Base-by-base conservation (phyloP, 2,329 filamentous ascomycete species). In the Pseudodiploospora longispora region DNA sequence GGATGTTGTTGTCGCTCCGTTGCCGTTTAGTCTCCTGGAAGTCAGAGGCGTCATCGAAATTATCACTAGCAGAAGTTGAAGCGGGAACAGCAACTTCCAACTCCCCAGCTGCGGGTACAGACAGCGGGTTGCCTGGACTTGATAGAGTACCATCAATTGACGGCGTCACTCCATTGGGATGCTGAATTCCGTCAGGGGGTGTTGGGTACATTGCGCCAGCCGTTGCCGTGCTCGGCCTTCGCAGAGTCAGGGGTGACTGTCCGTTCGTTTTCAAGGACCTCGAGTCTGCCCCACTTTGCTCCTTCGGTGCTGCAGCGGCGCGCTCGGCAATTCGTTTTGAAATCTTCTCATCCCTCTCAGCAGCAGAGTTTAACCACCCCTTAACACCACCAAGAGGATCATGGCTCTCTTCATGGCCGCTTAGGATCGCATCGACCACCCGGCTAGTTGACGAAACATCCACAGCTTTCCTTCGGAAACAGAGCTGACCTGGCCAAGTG, bases 191-290 rank as follows among this genome's bases (percentile, higher is more conserved):
- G 56, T 86, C 83, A 8, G 83, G 83, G 2, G 83, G 83, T 5
- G 83, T 87, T 6, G 81, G 83, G 57, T 87, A 87, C 62, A 87
- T 79, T 2, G 75, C 72, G 36, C 76, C 74, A 27, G 68, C 63
- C 5, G 66, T 62, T 9, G 65, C 59, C 6, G 65, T 70, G 50
- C 69, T 74, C 33, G 73, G 63, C 52, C 76, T 67, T 49, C 76
- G 70, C 6, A 76, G 53, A 10, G 68, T 65, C 19, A 74, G 52
- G 6, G 77, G 74, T 6, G 78, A 80, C 40, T 75, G 67, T 1
- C 69, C 74, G 49, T 68, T 75, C 27, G 70, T 53, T 41, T 52
- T 61, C 60, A 65, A 46, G 60, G 67, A 27, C 61, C 63, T 52
- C 63, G 71, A 59, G 56, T 51, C 76, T 65, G 40, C 60, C 56